Conservation (phyloP, 257 asterid species). For the Penstemon eatonii region DNA sequence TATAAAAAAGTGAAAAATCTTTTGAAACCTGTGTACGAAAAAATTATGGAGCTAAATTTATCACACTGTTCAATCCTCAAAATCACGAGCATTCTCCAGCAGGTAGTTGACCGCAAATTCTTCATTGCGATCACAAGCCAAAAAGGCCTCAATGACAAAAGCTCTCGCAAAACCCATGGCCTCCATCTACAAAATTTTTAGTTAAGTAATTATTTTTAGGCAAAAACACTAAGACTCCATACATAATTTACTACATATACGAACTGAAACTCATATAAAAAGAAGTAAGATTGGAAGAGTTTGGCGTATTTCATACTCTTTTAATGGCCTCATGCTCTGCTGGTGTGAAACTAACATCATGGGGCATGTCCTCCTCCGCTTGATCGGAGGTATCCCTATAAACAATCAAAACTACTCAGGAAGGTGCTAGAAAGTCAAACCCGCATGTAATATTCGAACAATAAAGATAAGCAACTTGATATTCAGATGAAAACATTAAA, state of each 20-base stretch:
- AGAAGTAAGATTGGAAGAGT: neutral
- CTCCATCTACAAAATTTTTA: constrained; percentile 57
- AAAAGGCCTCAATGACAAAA: constrained; percentile 86
- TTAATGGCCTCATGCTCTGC: constrained; percentile 89
- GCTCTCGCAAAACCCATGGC: constrained; percentile 95
- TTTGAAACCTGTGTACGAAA: constrained; percentile 16
- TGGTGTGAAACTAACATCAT: constrained; percentile 89
- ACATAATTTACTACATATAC: neutral
- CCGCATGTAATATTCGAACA: no score
- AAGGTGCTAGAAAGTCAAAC: no score
- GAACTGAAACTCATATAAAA: neutral
- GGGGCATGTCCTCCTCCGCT: constrained; percentile 85
- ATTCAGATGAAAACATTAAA: no score
- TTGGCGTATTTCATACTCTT: constrained; percentile 52
- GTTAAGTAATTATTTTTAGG: neutral
- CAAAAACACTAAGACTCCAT: neutral
- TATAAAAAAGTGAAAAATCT: constrained; percentile 26
- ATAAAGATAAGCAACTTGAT: no score
- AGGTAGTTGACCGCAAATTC: constrained; percentile 86
- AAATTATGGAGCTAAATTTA: constrained; percentile 3
- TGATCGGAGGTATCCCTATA: constrained; percentile 77
- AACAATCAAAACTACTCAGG: constrained; percentile 22
- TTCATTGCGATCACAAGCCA: constrained; percentile 94
- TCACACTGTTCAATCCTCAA: constrained; percentile 51
- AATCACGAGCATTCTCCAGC: constrained; percentile 81